Evolutionary conservation across 2,329 filamentous ascomycete species (phyloP).

Genomic region (Pseudocercospora macadamiae): DNA sequence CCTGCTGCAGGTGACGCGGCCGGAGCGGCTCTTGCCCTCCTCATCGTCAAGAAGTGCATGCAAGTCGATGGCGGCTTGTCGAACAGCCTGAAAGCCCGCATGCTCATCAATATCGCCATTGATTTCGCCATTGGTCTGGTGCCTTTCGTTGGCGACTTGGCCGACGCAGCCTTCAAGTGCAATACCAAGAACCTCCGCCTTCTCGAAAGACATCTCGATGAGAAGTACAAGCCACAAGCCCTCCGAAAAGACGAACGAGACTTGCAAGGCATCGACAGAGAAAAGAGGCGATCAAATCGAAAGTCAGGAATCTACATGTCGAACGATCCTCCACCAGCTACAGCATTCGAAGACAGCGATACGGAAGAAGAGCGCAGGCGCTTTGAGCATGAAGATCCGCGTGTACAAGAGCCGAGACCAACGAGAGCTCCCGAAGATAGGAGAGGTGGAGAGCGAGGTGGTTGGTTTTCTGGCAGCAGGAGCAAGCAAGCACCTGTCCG

Average conservation of each 20-base stretch:
- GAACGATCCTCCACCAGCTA: slow-evolving; percentile 47
- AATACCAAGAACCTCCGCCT: slow-evolving; percentile 77
- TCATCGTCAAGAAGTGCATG: slow-evolving; percentile 73
- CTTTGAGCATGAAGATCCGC: neutral
- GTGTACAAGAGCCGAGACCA: slow-evolving; percentile 22
- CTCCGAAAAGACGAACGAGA: slow-evolving; percentile 32
- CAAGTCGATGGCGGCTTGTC: slow-evolving; percentile 78
- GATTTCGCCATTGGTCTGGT: slow-evolving; percentile 76
- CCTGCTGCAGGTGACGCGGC: slow-evolving; percentile 78
- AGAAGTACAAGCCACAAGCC: slow-evolving; percentile 61
- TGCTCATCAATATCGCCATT: slow-evolving; percentile 78
- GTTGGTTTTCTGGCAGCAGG: slow-evolving; percentile 24
- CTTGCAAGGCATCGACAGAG: slow-evolving; percentile 31
- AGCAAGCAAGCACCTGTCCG: slow-evolving; percentile 6
- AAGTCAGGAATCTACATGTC: slow-evolving; percentile 37
- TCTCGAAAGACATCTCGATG: slow-evolving; percentile 68
- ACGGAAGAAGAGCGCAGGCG: slow-evolving; percentile 13
- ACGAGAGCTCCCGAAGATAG: slow-evolving; percentile 23
- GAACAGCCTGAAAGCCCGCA: slow-evolving; percentile 61
- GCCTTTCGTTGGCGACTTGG: slow-evolving; percentile 75
- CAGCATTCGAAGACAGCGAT: slow-evolving; percentile 43
- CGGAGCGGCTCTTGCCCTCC: slow-evolving; percentile 73
- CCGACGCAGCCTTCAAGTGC: slow-evolving; percentile 71
- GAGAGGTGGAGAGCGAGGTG: slow-evolving; percentile 20
- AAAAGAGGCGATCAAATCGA: slow-evolving; percentile 39